Percentiles rank a stretch among this genome's conserved stretches.
phyloP scores from a whole-genome alignment of 345 rosid genomes.

The Erodium maritimum region DNA sequence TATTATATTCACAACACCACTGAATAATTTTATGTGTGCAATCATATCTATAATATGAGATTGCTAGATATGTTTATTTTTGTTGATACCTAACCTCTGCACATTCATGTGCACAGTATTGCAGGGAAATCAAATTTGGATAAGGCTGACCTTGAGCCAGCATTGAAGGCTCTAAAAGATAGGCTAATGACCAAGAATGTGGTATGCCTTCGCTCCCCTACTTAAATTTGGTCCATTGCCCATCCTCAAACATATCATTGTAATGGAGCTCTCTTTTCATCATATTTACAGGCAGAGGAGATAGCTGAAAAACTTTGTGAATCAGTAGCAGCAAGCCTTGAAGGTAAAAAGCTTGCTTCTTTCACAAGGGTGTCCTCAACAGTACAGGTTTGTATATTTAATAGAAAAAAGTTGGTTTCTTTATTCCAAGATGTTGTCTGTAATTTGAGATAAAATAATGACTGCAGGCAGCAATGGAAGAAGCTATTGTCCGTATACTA shows the following conservation, averaged over 20 bases:
- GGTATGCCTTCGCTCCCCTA: constrained; percentile 26
- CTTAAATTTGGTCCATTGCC: not conserved
- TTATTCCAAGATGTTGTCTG: not conserved
- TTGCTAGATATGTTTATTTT: too few species aligned
- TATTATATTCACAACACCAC: not conserved
- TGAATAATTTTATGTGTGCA: not conserved
- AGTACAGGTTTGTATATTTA: constrained; percentile 48
- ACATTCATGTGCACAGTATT: constrained; percentile 43
- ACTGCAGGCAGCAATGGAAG: constrained; percentile 88
- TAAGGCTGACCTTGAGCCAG: constrained; percentile 82
- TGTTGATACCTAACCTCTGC: not conserved
- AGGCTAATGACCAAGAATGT: constrained; percentile 99
- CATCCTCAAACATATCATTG: not conserved
- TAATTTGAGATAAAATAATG: not conserved
- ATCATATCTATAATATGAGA: too few species aligned
- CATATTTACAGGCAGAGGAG: constrained; percentile 74
- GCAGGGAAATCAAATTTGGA: constrained; percentile 97
- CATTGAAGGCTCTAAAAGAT: constrained; percentile 91
- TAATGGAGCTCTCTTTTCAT: constrained; percentile 4
- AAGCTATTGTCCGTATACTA: constrained; percentile 87
- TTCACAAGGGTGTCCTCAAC: constrained; percentile 95
- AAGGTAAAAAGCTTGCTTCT: constrained; percentile 89
- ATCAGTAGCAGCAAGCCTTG: constrained; percentile 92
- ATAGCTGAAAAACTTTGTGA: constrained; percentile 98
- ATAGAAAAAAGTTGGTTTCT: too few species aligned